Conservation (phyloP, 805 yeast genomes). For the Cyberlindnera mycetangii region DNA sequence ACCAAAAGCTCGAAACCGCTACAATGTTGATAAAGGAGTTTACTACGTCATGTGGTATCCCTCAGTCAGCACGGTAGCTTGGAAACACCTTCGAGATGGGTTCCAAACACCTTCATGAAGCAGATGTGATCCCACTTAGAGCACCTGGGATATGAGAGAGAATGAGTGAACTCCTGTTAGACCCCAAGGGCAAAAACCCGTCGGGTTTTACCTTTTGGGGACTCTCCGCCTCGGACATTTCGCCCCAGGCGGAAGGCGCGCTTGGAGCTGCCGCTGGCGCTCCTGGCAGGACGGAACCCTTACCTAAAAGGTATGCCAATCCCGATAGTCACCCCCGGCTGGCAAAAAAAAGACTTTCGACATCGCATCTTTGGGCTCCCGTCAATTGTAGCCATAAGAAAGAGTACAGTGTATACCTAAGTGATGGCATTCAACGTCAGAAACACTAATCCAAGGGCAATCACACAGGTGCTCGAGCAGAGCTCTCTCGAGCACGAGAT, state of each 20-base stretch:
- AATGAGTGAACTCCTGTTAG: too few relatives aligned
- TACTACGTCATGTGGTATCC: too few relatives aligned
- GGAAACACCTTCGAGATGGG: too few relatives aligned
- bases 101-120: too few relatives aligned
- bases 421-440: conserved; percentile 42
- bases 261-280: conserved; percentile 1
- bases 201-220: too few relatives aligned
- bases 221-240: neutral
- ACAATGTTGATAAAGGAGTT: too few relatives aligned
- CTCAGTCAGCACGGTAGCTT: too few relatives aligned
- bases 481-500: conserved; percentile 30
- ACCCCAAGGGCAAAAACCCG: too few relatives aligned
- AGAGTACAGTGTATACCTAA: too few relatives aligned
- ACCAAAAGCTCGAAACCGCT: too few relatives aligned
- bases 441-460: conserved; percentile 31
- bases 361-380: neutral
- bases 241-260: neutral
- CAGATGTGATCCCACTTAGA: too few relatives aligned
- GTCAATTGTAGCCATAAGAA: neutral
- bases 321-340: neutral
- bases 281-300: neutral
- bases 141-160: too few relatives aligned
- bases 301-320: neutral
- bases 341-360: neutral
- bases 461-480: conserved; percentile 25